Base-by-base conservation (phyloP, 345 rosid genomes). In the Psidium guajava region DNA sequence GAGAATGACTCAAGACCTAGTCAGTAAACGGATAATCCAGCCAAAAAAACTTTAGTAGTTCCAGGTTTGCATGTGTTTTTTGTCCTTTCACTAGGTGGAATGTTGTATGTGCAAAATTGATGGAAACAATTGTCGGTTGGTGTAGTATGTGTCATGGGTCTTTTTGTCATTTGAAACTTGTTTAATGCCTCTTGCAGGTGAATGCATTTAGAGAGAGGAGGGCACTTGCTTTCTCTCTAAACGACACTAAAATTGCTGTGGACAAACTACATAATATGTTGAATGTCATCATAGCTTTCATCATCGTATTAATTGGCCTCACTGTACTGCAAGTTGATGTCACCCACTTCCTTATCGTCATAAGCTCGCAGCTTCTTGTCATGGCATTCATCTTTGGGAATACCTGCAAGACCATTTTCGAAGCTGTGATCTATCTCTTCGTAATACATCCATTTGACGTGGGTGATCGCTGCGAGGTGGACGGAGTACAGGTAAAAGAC, bases 381-480 rank as follows among this genome's bases (percentile, higher is more conserved):
- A 87, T 84, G 61, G 94, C 86, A 13, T 92, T 91, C 22, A 53
- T 92, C 81, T 92, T 92, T 42, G 93, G 92, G 50, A 88, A 91
- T 44, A 89, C 90, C 86, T 92, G 92, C 88, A 92, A 89, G 87
- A 90, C 90, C 18, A 81, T 88, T 32, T 32, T 92, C 27, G 93
- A 16, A 88, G 94, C 91, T 21, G 89, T 92, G 85, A 91, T 92
- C 86, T 92, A 91, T 86, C 64, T 92, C 25, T 90, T 92, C n/a
- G 73, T 92, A 42, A 91, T 89, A 89, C 94, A 92, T 52, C 92
- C 93, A 40, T 92, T 84, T 44, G 93, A 92, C 27, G 93, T 92
- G 8, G 94, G 92, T 21, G 93, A 92, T 86, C 87, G 89, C 36
- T 91, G 93, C 20, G 91, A 91, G 85, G 87, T 92, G 11, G 92